Evolutionary conservation across 495 filamentous ascomycete genomes (phyloP), one percentile per base, ranked within the genome.

Genomic region (Terfezia claveryi): DNA sequence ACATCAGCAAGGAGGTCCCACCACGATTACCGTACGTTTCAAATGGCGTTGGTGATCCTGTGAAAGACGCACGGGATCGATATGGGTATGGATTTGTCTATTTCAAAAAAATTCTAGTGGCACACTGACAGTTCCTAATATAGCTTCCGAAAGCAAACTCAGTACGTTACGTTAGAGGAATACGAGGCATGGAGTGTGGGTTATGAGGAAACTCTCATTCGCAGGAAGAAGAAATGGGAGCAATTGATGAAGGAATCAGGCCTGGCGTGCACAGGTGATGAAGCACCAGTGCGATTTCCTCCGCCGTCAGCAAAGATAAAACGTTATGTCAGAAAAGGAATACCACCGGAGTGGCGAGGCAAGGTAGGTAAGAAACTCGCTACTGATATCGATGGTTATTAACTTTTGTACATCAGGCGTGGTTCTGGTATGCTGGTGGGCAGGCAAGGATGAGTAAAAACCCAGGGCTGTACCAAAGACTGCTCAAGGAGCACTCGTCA

Each of bases 401-500:
- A 32, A 32, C 27, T 32, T 20, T 32, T 32, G 2, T 32, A 32
- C 7, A 32, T 32, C 17, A 46, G 41, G 89, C 91, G 36, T 98
- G 91, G 91, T 98, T 94, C 62, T 96, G 80, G 68, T 98, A 95
- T 66, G 87, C 87, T n/a, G 87, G 86, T 11, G 91, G 91, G 7
- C 83, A 84, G 32, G 76, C 79, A 44, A 78, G 81, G 58, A 62
- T 95, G 55, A 75, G 76, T 54, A 80, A 83, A 54, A 74, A 93
- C 62, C 69, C 72, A 10, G 84, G 84, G 3, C 66, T 85, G 10
- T 98, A 94, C 60, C 73, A 79, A 41, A 69, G 77, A 46, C 71
- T 94, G 36, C 68, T 92, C 11, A 66, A 71, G 57, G 73, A 73
- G 51, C 78, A 80, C 38, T 77, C 80, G 1, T 77, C 66, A 55